These are phyloP conservation scores for Sporothrix brasiliensis DNA, from an alignment of 2,329 filamentous ascomycete species.

Conservation along the genomic window DNA sequence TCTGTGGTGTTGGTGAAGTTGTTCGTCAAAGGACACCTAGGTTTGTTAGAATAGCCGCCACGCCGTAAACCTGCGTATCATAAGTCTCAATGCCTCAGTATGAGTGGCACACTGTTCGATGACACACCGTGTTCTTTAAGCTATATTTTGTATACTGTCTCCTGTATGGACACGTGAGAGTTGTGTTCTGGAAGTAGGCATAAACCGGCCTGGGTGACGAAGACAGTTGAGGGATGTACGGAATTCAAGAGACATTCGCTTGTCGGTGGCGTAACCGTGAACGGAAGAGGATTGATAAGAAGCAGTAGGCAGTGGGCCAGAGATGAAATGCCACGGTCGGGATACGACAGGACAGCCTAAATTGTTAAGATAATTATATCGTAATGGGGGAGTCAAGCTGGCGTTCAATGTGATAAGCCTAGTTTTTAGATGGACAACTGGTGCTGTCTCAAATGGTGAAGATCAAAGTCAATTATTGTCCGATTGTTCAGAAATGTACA, in stretches of 20 bases:
- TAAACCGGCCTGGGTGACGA: constrained; percentile 60
- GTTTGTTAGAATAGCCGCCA: background rate
- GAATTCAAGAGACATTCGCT: constrained; percentile 61
- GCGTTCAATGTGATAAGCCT: too few species aligned
- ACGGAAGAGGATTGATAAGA: background rate
- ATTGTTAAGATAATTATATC: background rate
- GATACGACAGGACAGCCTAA: background rate
- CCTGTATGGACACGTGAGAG: constrained; percentile 59
- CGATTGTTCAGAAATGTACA: background rate
- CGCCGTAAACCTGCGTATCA: background rate
- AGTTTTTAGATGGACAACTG: background rate
- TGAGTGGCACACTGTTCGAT: background rate
- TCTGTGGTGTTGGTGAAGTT: background rate
- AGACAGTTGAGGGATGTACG: constrained; percentile 60
- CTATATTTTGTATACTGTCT: constrained; percentile 60
- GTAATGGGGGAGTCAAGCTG: too few species aligned
- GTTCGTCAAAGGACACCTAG: background rate
- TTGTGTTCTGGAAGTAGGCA: constrained; percentile 60
- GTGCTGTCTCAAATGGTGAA: too few species aligned
- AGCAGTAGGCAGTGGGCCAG: background rate
- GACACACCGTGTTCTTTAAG: constrained; percentile 30
- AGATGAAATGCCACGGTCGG: background rate
- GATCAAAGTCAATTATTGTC: too few species aligned
- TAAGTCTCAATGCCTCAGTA: background rate
- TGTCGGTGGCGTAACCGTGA: constrained; percentile 25